Base-by-base conservation (phyloP, 805 yeast genomes). In the Saturnispora kantuleensis region DNA sequence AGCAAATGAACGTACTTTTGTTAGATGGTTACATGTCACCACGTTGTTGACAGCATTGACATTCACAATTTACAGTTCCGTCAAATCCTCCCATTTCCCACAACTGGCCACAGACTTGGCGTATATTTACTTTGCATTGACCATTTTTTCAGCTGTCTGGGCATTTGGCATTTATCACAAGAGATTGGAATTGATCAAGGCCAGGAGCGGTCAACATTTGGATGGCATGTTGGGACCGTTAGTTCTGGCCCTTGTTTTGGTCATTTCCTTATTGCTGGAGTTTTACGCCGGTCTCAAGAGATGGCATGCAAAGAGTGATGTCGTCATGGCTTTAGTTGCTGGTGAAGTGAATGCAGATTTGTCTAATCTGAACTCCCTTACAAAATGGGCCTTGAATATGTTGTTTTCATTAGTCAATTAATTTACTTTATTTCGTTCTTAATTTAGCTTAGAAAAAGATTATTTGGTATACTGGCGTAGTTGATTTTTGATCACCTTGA, bases 1-100 rank as follows among this genome's bases (percentile, higher is more conserved):
- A 51, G 98, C 98, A 28, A 93, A 93, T 59, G 98, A 93, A 68
- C 82, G 98, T 63, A 93, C 98, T 3, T 90, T 89, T 68, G 82
- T 86, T 69, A 77, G 94, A 64, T 93, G 98, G 98, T 70, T 93
- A 52, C 88, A 83, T 50, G 90, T 90, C 17, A 84, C 95, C 11
- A 78, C 94, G 0, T 68, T 93, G 59, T 71, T 93, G 53, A 79
- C 95, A 16, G 80, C 89, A 0, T 67, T 93, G 55, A 87, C 97
- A 0, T 88, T 89, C 58, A 73, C 69, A 12, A 75, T 93, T 45
- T 85, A 85, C 67, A 76, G 80, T 35, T 81, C 95, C 10, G 84
- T 86, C 16, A 69, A 72, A 50, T 68, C 70, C 28, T 80, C 96
- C 0, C 74, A 80, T 48, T 77, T 77, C 54, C 76, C 77, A n/a